Base-by-base conservation (phyloP, 768 basidiomycete species). In the Boletus vermiculosoides region DNA sequence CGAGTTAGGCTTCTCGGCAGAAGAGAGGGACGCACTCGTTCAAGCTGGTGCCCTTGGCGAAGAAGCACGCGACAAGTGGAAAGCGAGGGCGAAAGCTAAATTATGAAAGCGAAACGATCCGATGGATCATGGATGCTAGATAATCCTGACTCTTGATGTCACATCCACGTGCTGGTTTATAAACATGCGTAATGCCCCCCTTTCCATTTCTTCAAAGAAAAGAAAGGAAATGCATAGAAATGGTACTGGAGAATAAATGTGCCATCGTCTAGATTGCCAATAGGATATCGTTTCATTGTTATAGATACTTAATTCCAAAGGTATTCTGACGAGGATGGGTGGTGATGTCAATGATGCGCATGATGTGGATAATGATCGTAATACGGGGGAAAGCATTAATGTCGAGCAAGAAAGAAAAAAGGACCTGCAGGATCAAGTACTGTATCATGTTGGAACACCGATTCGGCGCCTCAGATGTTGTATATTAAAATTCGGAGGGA, bases 1-100 rank as follows among this genome's bases (percentile, higher is more conserved):
- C 13, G 86, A 84, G 58, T 58, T 83, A 37, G 84, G 84, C 2
- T 39, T 85, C 18, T 72, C 71, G n/a, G 64, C 68, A n/a, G 62
- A 60, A 10, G 76, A 84, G 56, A 64, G 74, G 45, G 64, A 63
- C 55, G 57, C 61, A 46, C 76, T 88, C 54, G 65, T 69, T 7
- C 59, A 64, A 15, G 77, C 79, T 2, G 84, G 85, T 22, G 83
- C 78, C 11, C 69, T 86, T 50, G 78, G 77, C 15, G 67, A 73
- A 54, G 66, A 71, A 45, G 58, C 61, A 11, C 67, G 52, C 49
- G 65, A 62, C 30, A 52, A 51, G 18, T 31, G 52, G 39, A 57
- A 63, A 45, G 52, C 58, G 56, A 64, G 20, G 55, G 50, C 20
- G 52, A 71, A 66, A 54, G 57, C 60, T 37, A 72, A 67, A 54